Base-by-base conservation (phyloP, 106 monocot genomes). In the Triglochin maritima region DNA sequence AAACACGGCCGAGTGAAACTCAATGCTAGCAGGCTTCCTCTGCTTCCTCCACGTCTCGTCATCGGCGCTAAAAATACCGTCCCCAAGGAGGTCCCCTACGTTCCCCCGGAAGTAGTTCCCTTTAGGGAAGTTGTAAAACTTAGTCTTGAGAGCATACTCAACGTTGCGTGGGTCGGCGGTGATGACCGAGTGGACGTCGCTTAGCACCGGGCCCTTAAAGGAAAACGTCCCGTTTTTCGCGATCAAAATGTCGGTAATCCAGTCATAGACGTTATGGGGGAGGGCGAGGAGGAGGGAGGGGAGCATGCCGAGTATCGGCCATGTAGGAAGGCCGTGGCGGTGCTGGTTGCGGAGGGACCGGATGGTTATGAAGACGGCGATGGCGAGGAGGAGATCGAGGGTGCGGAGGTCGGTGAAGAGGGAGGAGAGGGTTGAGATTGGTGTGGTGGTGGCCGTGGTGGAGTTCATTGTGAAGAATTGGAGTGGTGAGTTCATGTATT, bases 1-100 rank as follows among this genome's bases (percentile, higher is more conserved):
- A 70, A 95, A 95, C 74, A 75, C 83, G 1, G 95, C 69, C 3
- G 95, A 95, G 76, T 95, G 95, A 67, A 95, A 95, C 80, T 95
- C 90, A 2, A 88, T 63, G 76, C 90, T 95, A 0, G 90, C 95
- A 4, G 75, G 73, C 73, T 83, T 83, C 0, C 95, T 62, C 78
- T 95, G 90, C 14, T 70, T 64, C 7, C 90, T 79, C 95, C 95
- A 95, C 16, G 61, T 51, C 14, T 90, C 95, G 47, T 84, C 95
- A 70, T 90, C 95, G 5, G 83, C 95, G 13, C 73, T 80, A 76
- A 95, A 95, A 59, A 95, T 95, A 3, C 95, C 95, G 14, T 81
- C 85, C 3, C 90, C 95, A 41, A 90, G 80, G 5, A 95, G 73
- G 64, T 95, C 95, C 4, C 68, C 67, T 8, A 90, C 79, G 6